These are phyloP conservation scores for Lactuca saligna DNA, from an alignment of 129 eudicot genomes.

Conservation along the genomic window DNA sequence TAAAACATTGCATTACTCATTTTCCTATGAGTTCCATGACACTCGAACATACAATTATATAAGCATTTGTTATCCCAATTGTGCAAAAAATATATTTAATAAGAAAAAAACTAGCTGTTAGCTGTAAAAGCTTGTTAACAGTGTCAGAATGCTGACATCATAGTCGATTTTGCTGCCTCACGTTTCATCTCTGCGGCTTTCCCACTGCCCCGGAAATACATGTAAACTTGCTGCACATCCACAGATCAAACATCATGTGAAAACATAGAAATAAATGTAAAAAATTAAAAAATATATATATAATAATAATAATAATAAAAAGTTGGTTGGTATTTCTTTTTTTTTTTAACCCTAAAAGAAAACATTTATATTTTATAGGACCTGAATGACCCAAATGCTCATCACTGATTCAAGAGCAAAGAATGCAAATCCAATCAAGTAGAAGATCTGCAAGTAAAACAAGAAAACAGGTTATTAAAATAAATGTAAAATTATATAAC, in stretches of 20 bases:
- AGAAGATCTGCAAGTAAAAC: constrained; percentile 58
- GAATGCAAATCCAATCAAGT: constrained; percentile 70
- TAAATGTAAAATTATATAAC: too few species aligned
- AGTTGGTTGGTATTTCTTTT: not conserved
- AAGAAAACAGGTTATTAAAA: too few species aligned
- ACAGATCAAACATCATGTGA: not conserved
- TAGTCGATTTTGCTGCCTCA: constrained; percentile 79
- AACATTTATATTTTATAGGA: constrained; percentile 13
- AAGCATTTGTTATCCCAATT: constrained; percentile 7
- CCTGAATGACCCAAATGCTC: constrained; percentile 99
- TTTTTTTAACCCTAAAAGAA: not conserved
- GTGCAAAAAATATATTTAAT: constrained; percentile 8
- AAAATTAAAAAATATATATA: too few species aligned
- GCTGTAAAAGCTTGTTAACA: not conserved
- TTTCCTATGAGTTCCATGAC: constrained; percentile 7
- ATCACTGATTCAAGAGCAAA: constrained; percentile 72
- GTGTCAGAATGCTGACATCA: constrained; percentile 72
- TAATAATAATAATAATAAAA: too few species aligned
- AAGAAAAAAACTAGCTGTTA: constrained; percentile 1
- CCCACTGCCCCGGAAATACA: constrained; percentile 91
- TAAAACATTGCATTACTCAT: not conserved
- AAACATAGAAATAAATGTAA: not conserved
- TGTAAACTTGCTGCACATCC: constrained; percentile 85
- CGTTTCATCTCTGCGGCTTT: constrained; percentile 89
- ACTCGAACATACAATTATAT: constrained; percentile 5